Conservation (phyloP, 345 rosid species). For the Erodium maritimum region DNA sequence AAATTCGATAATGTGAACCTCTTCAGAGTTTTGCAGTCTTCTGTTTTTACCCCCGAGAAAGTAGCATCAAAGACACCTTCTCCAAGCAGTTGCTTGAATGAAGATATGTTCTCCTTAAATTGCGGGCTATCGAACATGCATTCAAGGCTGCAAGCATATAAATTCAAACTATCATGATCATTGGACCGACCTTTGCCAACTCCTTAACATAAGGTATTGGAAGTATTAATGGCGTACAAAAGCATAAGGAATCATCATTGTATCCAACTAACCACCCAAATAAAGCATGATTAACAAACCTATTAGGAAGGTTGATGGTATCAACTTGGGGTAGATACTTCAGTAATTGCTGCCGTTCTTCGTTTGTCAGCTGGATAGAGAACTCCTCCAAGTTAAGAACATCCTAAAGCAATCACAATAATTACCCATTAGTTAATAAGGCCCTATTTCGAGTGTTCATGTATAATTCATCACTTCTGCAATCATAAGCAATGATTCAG, state of each 20-base stretch:
- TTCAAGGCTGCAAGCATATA: slow-evolving; percentile 47
- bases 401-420: slow-evolving; percentile 36
- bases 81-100: slow-evolving; percentile 58
- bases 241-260: neutral
- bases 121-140: slow-evolving; percentile 73
- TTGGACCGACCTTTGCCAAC: neutral
- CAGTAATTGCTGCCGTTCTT: slow-evolving; percentile 72
- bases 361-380: slow-evolving; percentile 44
- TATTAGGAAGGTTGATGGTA: slow-evolving; percentile 40
- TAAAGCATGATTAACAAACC: slow-evolving; percentile 26
- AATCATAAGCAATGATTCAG: slow-evolving; percentile 3
- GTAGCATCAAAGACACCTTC: slow-evolving; percentile 76
- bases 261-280: neutral
- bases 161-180: slow-evolving; percentile 10
- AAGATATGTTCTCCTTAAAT: slow-evolving; percentile 65
- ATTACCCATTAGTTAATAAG: slow-evolving; percentile 1
- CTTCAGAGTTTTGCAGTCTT: slow-evolving; percentile 50
- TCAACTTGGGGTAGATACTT: slow-evolving; percentile 63
- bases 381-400: slow-evolving; percentile 75
- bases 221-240: neutral
- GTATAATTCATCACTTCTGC: neutral
- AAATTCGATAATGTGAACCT: slow-evolving; percentile 43
- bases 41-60: slow-evolving; percentile 36
- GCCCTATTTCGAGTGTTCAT: slow-evolving; percentile 2
- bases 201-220: neutral